These are phyloP conservation scores for Dactylonectria estremocensis DNA, from an alignment of 2,329 filamentous ascomycete genomes.

Conservation along the genomic window DNA sequence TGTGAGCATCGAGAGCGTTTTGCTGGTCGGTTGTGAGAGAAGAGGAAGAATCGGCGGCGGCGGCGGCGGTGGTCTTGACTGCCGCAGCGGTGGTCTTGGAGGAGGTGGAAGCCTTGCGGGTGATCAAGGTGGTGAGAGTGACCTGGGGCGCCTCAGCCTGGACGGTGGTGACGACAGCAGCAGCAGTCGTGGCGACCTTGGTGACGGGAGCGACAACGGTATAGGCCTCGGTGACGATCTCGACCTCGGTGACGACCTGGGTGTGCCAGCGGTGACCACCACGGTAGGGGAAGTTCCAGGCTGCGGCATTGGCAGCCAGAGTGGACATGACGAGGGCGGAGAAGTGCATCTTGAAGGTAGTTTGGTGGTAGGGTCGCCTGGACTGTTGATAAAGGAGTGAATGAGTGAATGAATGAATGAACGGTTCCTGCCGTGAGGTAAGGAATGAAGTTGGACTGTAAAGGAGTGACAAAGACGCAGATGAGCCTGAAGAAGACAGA, in stretches of 20 bases:
- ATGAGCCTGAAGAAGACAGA: constrained; percentile 12
- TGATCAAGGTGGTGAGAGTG: constrained; percentile 17
- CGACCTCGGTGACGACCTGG: constrained; percentile 27
- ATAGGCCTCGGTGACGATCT: constrained; percentile 32
- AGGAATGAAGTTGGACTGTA: constrained; percentile 18
- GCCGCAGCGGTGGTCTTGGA: constrained; percentile 17
- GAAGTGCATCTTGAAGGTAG: constrained; percentile 28
- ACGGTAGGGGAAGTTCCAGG: constrained; percentile 24
- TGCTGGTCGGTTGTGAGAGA: constrained; percentile 41
- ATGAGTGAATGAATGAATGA: constrained; percentile 16
- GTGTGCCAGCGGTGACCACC: constrained; percentile 12
- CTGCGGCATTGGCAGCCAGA: constrained; percentile 37
- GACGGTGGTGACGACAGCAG: constrained; percentile 7
- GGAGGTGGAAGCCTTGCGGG: constrained; percentile 18
- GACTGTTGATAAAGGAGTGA: constrained; percentile 13
- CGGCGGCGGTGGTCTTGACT: constrained; percentile 21
- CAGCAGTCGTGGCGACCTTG: constrained; percentile 33
- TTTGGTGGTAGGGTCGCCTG: constrained; percentile 15
- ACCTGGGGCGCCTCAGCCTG: neutral
- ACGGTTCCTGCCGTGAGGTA: constrained; percentile 29
- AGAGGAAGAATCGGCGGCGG: constrained; percentile 14
- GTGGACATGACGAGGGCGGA: constrained; percentile 25
- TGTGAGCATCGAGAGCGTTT: constrained; percentile 45
- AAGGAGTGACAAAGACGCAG: constrained; percentile 31
- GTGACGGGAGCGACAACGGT: constrained; percentile 28